Conservation (phyloP, 257 asterid genomes). For the Lycium ferocissimum region DNA sequence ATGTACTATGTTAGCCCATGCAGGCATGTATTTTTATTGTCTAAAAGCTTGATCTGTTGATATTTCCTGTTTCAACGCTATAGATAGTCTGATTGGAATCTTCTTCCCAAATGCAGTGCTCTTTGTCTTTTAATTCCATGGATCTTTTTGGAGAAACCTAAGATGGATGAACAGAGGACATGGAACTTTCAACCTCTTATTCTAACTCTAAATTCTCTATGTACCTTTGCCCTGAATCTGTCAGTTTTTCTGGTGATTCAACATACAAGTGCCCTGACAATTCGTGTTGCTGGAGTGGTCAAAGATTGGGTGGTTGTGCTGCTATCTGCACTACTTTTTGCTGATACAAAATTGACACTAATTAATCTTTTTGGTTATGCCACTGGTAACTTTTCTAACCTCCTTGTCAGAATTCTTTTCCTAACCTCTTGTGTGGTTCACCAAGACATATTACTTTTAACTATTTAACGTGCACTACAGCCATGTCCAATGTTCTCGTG, state of each 20-base stretch:
- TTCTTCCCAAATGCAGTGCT: slow-evolving; percentile 68
- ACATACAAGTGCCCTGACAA: slow-evolving; percentile 96
- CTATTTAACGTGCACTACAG: background rate
- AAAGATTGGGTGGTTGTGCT: slow-evolving; percentile 99
- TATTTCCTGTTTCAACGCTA: background rate
- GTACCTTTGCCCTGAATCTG: slow-evolving; percentile 95
- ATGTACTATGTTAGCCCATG: slow-evolving; percentile 99
- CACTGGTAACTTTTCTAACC: slow-evolving; percentile 59
- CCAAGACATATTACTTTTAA: background rate
- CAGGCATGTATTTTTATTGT: slow-evolving; percentile 64
- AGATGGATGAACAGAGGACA: slow-evolving; percentile 75
- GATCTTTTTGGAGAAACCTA: slow-evolving; percentile 92
- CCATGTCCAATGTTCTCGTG: slow-evolving; percentile 1
- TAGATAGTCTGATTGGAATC: background rate
- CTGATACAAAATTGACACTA: slow-evolving; percentile 83
- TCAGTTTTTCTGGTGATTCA: slow-evolving; percentile 97
- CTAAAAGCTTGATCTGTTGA: background rate
- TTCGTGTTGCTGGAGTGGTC: slow-evolving; percentile 99
- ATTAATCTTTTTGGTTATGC: slow-evolving; percentile 93
- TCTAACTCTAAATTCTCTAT: slow-evolving; percentile 75
- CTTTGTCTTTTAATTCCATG: slow-evolving; percentile 93
- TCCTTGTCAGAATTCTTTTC: background rate
- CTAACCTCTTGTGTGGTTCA: background rate
- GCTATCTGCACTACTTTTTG: slow-evolving; percentile 88
- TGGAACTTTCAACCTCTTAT: slow-evolving; percentile 81